phyloP scores from a whole-genome alignment of 257 asterid genomes.

The Thymus quinquecostatus region DNA sequence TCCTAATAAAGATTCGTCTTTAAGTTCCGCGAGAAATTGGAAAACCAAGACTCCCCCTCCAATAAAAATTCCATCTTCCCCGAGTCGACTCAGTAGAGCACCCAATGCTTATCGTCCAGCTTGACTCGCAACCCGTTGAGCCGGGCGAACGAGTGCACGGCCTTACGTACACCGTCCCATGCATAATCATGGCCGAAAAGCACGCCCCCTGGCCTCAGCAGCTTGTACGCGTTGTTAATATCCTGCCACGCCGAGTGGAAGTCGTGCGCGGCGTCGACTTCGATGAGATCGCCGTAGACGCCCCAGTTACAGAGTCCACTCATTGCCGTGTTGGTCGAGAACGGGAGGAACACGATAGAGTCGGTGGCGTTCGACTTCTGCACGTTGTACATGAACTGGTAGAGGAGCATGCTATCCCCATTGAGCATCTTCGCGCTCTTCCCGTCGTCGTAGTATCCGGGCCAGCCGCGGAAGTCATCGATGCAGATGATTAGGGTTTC shows the following conservation, averaged over 20 bases:
- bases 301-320: constrained; percentile 63
- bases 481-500: constrained; percentile 51
- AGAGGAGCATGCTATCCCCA: constrained; percentile 53
- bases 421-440: constrained; percentile 52
- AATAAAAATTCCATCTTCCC: no score
- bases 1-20: no score
- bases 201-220: constrained; percentile 48
- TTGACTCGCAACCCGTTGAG: constrained; percentile 20
- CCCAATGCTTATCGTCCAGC: constrained; percentile 17
- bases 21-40: no score
- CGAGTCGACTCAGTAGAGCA: background rate
- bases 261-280: constrained; percentile 63
- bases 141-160: constrained; percentile 18
- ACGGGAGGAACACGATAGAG: constrained; percentile 40
- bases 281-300: constrained; percentile 51
- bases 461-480: constrained; percentile 79
- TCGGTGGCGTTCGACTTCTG: constrained; percentile 45
- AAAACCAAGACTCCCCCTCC: no score
- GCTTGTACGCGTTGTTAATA: constrained; percentile 53
- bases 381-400: constrained; percentile 73
- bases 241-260: constrained; percentile 64
- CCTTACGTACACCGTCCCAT: constrained; percentile 1
- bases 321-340: constrained; percentile 53
- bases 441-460: constrained; percentile 48
- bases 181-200: constrained; percentile 17